Conservation (phyloP, 305 asterid species). For the Solanum chacoense region DNA sequence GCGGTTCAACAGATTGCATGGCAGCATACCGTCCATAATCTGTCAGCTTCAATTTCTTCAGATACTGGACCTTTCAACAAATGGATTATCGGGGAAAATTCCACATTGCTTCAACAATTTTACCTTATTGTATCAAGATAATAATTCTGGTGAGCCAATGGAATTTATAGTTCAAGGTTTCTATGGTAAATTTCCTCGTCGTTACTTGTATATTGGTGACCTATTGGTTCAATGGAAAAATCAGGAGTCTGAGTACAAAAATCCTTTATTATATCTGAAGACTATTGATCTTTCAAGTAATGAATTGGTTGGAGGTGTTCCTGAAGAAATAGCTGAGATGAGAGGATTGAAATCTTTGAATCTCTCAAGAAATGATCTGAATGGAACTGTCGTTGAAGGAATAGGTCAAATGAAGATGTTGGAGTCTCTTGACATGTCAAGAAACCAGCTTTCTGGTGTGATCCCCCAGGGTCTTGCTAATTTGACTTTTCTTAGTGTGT, state of each 20-base stretch:
- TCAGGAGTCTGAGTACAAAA: conserved; percentile 1
- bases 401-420: conserved; percentile 11
- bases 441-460: conserved; percentile 7
- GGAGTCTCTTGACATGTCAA: conserved; percentile 16
- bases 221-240: conserved; percentile 23
- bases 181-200: neutral
- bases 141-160: neutral
- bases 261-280: conserved; percentile 6
- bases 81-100: conserved; percentile 18
- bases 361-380: conserved; percentile 12
- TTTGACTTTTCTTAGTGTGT: neutral
- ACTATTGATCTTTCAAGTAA: conserved; percentile 27
- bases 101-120: conserved; percentile 27
- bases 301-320: conserved; percentile 15
- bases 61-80: conserved; percentile 21
- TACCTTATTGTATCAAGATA: conserved; percentile 6
- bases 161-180: neutral
- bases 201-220: neutral
- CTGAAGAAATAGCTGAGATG: conserved; percentile 8
- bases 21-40: conserved; percentile 12
- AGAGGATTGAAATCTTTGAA: conserved; percentile 4
- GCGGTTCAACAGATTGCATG: conserved; percentile 15
- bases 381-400: neutral
- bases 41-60: conserved; percentile 16
- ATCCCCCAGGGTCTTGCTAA: conserved; percentile 7